Base-by-base conservation (phyloP, 2,329 filamentous ascomycete genomes). In the Fusarium cyanostomum region DNA sequence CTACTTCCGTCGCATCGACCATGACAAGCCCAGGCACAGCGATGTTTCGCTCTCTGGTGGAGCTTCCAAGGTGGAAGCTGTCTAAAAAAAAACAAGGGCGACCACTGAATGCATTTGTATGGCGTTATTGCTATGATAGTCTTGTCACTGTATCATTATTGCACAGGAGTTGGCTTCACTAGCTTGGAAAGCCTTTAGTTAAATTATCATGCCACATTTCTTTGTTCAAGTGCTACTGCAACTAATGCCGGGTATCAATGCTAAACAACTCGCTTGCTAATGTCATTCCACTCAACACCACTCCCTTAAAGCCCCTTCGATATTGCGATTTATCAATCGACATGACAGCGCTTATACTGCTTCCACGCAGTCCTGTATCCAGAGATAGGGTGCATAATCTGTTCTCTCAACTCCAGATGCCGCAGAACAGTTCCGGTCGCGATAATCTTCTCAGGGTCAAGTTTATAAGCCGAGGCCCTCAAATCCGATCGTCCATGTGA, bases 11-110 rank as follows among this genome's bases (percentile, higher is more conserved):
- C 55, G 68, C 34, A 48, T 62, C 6, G n/a, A n/a, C n/a, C n/a
- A n/a, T n/a, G 66, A 71, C 28, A 71, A 72, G 56, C 48, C 49
- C 12, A 57, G 59, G n/a, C 57, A 59, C 27, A 70, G 66, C 16
- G 65, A 70, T 13, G 52, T 39, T 16, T 70, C 69, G 4, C 59
- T 61, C 48, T 66, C 63, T 49, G 54, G 57, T 2, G 58, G 55
- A 38, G 70, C 69, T 7, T 58, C 55, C 2, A 57, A 62, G 15
- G 53, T 56, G 26, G 58, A 71, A 26, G 54, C 61, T 27, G 69
- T 58, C 28, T 71, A 66, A 51, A 42, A 28, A 8, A n/a, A 33
- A 26, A n/a, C 28, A 26, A 39, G 16, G 28, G 35, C 26, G 33
- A 37, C 41, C 38, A 48, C 54, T 49, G 41, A 35, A 54, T 52